Evolutionary conservation across 140 eudicot species (phyloP).

Genomic region (Erigeron philadelphicus): DNA sequence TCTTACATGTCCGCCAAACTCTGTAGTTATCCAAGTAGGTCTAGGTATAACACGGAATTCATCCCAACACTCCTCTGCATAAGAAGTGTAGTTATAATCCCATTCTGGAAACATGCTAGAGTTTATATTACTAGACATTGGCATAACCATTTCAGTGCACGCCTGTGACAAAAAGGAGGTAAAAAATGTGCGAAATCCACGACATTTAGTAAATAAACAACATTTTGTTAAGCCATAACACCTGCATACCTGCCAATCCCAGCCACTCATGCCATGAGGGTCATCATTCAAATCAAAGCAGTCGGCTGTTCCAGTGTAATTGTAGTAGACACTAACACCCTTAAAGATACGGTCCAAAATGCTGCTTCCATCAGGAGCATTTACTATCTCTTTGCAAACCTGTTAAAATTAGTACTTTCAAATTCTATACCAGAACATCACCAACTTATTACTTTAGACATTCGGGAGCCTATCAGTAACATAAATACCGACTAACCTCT

Average conservation of each 20-base stretch:
- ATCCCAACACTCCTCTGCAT: conserved; percentile 49
- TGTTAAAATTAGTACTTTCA: conserved; percentile 20
- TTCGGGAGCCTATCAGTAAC: background rate
- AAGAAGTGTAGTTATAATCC: conserved; percentile 42
- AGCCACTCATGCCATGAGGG: conserved; percentile 88
- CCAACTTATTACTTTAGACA: background rate
- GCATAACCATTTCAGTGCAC: conserved; percentile 98
- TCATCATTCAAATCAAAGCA: conserved; percentile 86
- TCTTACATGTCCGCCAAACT: conserved; percentile 89
- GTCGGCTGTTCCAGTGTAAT: conserved; percentile 59
- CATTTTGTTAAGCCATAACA: background rate
- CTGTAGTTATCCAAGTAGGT: conserved; percentile 86
- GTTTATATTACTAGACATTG: conserved; percentile 50
- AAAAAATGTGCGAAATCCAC: background rate
- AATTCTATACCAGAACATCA: background rate
- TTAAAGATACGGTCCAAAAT: conserved; percentile 60
- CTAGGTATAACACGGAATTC: conserved; percentile 60
- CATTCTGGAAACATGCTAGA: conserved; percentile 76
- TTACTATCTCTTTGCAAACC: conserved; percentile 77
- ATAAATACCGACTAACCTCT: conserved; percentile 47
- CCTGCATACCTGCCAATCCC: conserved; percentile 82
- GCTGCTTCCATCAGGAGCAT: conserved; percentile 47
- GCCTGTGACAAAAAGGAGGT: conserved; percentile 45
- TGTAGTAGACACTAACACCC: conserved; percentile 74
- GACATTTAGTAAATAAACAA: background rate